Conservation (phyloP, 805 yeast species). For the Barnettozyma botsteinii region DNA sequence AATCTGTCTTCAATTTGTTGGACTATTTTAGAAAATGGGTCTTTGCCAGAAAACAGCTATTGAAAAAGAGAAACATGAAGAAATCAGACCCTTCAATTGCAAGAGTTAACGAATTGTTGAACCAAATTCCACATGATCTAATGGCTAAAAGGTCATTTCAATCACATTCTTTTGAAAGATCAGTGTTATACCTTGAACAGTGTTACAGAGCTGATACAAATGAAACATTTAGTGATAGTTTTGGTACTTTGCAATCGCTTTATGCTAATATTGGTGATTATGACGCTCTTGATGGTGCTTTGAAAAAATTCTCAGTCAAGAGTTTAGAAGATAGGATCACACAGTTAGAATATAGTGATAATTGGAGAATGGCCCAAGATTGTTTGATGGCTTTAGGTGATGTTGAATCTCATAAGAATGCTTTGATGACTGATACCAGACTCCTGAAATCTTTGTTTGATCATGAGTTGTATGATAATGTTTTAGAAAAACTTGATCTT, state of each 20-base stretch:
- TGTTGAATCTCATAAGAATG: slow-evolving; percentile 26
- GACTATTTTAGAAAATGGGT: slow-evolving; percentile 83
- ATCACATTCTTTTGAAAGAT: slow-evolving; percentile 81
- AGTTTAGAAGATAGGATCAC: slow-evolving; percentile 69
- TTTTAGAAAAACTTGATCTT: slow-evolving; percentile 18
- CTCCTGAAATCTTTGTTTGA: slow-evolving; percentile 66
- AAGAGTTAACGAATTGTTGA: slow-evolving; percentile 44
- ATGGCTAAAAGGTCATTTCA: slow-evolving; percentile 77
- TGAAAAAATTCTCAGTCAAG: slow-evolving; percentile 64
- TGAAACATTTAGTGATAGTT: slow-evolving; percentile 29
- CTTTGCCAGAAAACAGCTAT: slow-evolving; percentile 19
- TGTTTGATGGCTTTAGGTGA: slow-evolving; percentile 67
- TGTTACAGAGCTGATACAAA: slow-evolving; percentile 41
- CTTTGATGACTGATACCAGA: slow-evolving; percentile 37
- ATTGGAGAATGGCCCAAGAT: slow-evolving; percentile 83
- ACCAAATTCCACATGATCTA: slow-evolving; percentile 55
- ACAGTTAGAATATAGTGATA: slow-evolving; percentile 77
- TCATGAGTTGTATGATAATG: slow-evolving; percentile 67
- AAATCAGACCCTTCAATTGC: slow-evolving; percentile 27
- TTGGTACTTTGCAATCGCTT: slow-evolving; percentile 61
- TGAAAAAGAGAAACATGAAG: slow-evolving; percentile 17
- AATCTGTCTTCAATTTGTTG: slow-evolving; percentile 67
- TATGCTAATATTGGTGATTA: slow-evolving; percentile 85
- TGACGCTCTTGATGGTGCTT: slow-evolving; percentile 84
- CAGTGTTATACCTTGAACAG: slow-evolving; percentile 80